Conservation (phyloP, 176 grass and related monocot genomes). For the Zoysia pacifica region DNA sequence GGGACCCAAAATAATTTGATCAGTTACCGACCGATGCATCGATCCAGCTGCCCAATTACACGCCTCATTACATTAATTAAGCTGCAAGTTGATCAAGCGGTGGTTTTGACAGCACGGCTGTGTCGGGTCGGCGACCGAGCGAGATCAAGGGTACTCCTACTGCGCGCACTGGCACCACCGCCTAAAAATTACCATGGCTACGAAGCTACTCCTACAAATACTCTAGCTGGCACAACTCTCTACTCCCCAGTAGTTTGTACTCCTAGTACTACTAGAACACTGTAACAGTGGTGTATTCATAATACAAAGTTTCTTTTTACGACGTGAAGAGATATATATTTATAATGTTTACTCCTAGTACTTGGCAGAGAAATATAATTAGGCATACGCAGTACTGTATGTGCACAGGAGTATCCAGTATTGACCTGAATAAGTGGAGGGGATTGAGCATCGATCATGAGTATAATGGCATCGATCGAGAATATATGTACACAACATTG, state of each 20-base stretch:
- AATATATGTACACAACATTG: constrained; percentile 21
- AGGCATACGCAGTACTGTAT: neutral
- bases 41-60: constrained; percentile 29
- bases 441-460: neutral
- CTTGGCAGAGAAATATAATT: neutral
- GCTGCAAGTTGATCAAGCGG: neutral
- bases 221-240: too few relatives aligned
- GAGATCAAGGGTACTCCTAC: neutral
- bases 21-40: constrained; percentile 36
- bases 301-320: too few relatives aligned
- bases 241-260: too few relatives aligned
- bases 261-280: too few relatives aligned
- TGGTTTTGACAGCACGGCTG: constrained; percentile 41
- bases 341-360: too few relatives aligned
- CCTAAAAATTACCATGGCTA: neutral
- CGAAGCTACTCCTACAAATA: neutral
- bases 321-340: too few relatives aligned
- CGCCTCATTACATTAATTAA: neutral
- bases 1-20: constrained; percentile 33
- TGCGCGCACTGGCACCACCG: neutral
- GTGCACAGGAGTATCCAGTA: neutral
- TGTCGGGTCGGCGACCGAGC: constrained; percentile 17
- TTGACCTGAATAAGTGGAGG: constrained; percentile 9
- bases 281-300: too few relatives aligned
- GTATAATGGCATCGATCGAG: neutral